Evolutionary conservation across 768 basidiomycete genomes (phyloP), one percentile per base, ranked within the genome.

Genomic region (Suillus subaureus): DNA sequence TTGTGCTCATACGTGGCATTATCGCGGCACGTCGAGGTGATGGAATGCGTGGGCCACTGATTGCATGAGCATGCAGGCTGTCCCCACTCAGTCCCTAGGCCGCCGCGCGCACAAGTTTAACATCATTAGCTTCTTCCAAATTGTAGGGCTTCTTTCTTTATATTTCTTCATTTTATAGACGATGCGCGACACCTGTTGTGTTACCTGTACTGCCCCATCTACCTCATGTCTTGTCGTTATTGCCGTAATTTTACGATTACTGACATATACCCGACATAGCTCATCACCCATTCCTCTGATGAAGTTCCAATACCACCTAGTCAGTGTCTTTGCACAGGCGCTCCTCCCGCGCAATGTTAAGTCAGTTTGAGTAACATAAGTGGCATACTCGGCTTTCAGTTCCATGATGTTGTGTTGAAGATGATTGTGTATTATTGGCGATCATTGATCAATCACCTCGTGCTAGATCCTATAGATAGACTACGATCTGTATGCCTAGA

Each of bases 1-100:
- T 86, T 21, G 84, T 89, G 63, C 75, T 91, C 64, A 68, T 87
- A 31, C 87, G 89, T 21, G 91, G 85, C 23, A 82, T 92, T 47
- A 62, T 79, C 42, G 81, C 87, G 26, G 81, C 87, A 11, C 83
- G 85, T 21, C 82, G 87, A 26, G 93, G 93, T 16, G 90, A 90
- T 66, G 91, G 92, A 5, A 81, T 84, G 66, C 80, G 81, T 15
- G 91, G 89, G 18, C 77, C 82, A 13, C 84, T 90, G 33, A 78
- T 86, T 52, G 78, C 67, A 64, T 76, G 68, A 77, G 8, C 3
- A 4, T 12, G 39, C 49, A 39, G 11, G 23, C 5, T 26, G 16
- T 18, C 26, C 26, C 37, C 9, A 3, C 49, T 51, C 8, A 8
- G 35, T 56, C 9, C 37, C 40, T 21, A 58, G 23, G 16, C 21